Percentiles rank a stretch among this genome's conserved stretches.
phyloP scores from a whole-genome alignment of 2,329 filamentous ascomycete species.

The Colletotrichum lupini region DNA sequence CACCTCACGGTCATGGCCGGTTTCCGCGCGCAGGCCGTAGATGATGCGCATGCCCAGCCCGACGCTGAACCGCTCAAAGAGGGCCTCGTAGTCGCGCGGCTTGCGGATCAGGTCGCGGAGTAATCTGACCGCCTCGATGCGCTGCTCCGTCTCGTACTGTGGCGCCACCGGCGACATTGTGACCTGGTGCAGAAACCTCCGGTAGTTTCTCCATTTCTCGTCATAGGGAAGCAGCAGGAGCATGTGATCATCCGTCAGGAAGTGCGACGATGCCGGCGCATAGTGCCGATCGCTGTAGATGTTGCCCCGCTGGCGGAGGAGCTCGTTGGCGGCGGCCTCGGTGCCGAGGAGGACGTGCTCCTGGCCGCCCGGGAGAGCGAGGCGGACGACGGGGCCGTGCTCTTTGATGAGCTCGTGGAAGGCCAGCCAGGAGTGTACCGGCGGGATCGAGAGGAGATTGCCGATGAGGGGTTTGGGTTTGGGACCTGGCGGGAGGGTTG shows the following conservation, averaged over 20 bases:
- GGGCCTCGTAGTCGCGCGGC: slow-evolving; percentile 48
- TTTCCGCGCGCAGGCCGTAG: slow-evolving; percentile 49
- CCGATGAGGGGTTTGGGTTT: slow-evolving; percentile 40
- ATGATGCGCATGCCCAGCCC: slow-evolving; percentile 53
- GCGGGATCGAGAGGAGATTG: slow-evolving; percentile 48
- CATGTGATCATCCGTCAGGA: slow-evolving; percentile 43
- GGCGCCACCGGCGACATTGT: slow-evolving; percentile 44
- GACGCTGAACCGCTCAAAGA: slow-evolving; percentile 52
- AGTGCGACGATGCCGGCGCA: slow-evolving; percentile 46
- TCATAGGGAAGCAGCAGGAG: slow-evolving; percentile 45
- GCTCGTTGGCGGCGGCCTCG: slow-evolving; percentile 53
- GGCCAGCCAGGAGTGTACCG: slow-evolving; percentile 51
- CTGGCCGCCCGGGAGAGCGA: slow-evolving; percentile 52
- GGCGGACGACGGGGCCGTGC: slow-evolving; percentile 53
- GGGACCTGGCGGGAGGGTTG: slow-evolving; percentile 26
- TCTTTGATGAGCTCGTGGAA: slow-evolving; percentile 49
- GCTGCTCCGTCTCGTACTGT: slow-evolving; percentile 44
- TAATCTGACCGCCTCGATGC: slow-evolving; percentile 43
- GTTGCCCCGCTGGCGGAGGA: slow-evolving; percentile 52
- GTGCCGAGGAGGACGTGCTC: slow-evolving; percentile 49
- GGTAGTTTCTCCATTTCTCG: slow-evolving; percentile 30
- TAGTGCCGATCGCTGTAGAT: slow-evolving; percentile 50
- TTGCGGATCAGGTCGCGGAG: slow-evolving; percentile 45
- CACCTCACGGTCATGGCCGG: slow-evolving; percentile 45
- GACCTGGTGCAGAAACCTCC: slow-evolving; percentile 42